phyloP scores from a whole-genome alignment of 805 yeast genomes.

The Clavispora carvajalis region DNA sequence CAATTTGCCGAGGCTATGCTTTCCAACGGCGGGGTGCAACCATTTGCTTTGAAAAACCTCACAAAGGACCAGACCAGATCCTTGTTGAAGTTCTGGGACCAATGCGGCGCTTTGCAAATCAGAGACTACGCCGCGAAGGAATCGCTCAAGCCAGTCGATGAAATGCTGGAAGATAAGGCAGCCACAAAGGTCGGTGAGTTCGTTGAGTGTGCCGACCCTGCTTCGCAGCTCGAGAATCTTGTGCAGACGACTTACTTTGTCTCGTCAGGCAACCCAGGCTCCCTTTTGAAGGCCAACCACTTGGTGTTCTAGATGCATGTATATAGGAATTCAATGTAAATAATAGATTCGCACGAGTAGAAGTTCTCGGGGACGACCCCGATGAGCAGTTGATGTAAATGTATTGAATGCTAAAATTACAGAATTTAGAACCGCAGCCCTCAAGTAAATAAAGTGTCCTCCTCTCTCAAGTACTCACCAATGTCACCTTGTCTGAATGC shows the following conservation, averaged over 20 bases:
- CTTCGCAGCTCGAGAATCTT: conserved; percentile 22
- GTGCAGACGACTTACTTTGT: conserved; percentile 26
- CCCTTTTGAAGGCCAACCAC: conserved; percentile 27
- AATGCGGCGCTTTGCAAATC: conserved; percentile 27
- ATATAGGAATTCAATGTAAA: conserved; percentile 6
- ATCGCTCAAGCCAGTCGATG: conserved; percentile 9
- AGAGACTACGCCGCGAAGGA: conserved; percentile 30
- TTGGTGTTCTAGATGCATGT: conserved; percentile 14
- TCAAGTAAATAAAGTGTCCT: conserved; percentile 87
- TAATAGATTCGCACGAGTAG: not conserved
- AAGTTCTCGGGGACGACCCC: too few relatives aligned
- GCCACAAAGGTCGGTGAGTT: conserved; percentile 14
- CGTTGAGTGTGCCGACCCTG: conserved; percentile 16
- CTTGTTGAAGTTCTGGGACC: conserved; percentile 28
- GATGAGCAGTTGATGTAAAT: not conserved
- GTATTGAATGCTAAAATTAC: conserved; percentile 8
- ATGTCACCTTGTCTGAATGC: conserved; percentile 97
- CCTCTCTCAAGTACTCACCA: conserved; percentile 97
- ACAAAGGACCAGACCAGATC: conserved; percentile 26
- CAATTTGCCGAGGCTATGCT: conserved; percentile 45
- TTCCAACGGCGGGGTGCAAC: conserved; percentile 28
- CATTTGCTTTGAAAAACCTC: conserved; percentile 23
- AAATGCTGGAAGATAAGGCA: conserved; percentile 11
- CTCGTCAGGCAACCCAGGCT: conserved; percentile 39
- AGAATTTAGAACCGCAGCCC: not conserved